Evolutionary conservation across 2,329 filamentous ascomycete genomes (phyloP).

Genomic region (Scleromitrula shiraiana): DNA sequence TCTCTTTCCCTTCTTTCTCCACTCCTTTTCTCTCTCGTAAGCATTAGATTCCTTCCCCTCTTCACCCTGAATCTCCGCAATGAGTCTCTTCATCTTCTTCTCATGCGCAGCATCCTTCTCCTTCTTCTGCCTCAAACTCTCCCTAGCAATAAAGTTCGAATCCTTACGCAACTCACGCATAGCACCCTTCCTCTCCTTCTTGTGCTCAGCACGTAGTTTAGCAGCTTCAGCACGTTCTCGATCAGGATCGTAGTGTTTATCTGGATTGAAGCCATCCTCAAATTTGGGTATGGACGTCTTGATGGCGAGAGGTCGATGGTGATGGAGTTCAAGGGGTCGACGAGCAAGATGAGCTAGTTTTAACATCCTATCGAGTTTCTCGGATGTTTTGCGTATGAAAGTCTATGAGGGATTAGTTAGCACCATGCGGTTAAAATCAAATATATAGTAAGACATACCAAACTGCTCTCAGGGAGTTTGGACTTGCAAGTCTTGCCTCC

Average conservation of each 20-base stretch:
- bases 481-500: conserved; percentile 41
- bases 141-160: conserved; percentile 83
- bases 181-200: conserved; percentile 88
- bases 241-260: conserved; percentile 96
- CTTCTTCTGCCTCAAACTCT: conserved; percentile 88
- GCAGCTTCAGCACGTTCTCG: conserved; percentile 77
- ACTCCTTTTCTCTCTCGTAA: conserved; percentile 80
- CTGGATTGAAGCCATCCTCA: conserved; percentile 88
- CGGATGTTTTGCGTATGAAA: conserved; percentile 17
- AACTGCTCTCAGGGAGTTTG: conserved; percentile 38
- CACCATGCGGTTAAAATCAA: not conserved
- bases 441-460: conserved; percentile 17
- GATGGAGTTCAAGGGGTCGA: conserved; percentile 76
- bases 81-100: conserved; percentile 85
- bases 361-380: conserved; percentile 46
- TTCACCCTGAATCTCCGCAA: conserved; percentile 92
- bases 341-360: conserved; percentile 57
- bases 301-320: conserved; percentile 82
- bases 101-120: conserved; percentile 89
- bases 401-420: conserved; percentile 15
- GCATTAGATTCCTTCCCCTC: conserved; percentile 80
- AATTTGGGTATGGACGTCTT: conserved; percentile 88
- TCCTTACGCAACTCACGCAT: conserved; percentile 93
- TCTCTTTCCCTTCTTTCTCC: conserved; percentile 59
- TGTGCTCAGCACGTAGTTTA: conserved; percentile 48